Evolutionary conservation across 495 filamentous ascomycete genomes (phyloP).

Genomic region (Corynascus novoguineensis): DNA sequence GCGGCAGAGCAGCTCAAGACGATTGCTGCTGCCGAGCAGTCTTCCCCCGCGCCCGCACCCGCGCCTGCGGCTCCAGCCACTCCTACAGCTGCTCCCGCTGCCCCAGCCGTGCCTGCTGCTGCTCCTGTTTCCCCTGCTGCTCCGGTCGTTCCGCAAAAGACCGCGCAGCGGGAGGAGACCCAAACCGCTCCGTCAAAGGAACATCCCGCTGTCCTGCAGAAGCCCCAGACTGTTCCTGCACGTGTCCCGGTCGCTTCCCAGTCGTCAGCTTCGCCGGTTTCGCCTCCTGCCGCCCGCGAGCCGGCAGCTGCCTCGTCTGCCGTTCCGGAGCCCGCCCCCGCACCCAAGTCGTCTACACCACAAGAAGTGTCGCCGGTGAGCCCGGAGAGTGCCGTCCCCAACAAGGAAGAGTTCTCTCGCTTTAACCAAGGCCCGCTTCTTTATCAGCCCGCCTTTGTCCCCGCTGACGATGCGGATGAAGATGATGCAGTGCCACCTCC

Average conservation of each 20-base stretch:
- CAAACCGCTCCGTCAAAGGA: constrained; percentile 25
- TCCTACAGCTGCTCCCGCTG: neutral
- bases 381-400: constrained; percentile 59
- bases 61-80: constrained; percentile 26
- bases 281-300: neutral
- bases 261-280: constrained; percentile 1
- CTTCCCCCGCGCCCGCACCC: constrained; percentile 19
- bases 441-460: constrained; percentile 81
- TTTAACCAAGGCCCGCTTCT: constrained; percentile 87
- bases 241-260: constrained; percentile 10
- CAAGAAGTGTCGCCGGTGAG: constrained; percentile 55
- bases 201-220: constrained; percentile 22
- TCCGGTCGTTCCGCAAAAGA: constrained; percentile 28
- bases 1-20: constrained; percentile 38
- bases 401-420: constrained; percentile 67
- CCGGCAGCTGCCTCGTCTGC: constrained; percentile 17
- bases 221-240: constrained; percentile 4
- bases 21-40: constrained; percentile 24
- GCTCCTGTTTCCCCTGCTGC: constrained; percentile 4
- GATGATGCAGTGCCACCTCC: constrained; percentile 40
- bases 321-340: constrained; percentile 27
- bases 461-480: constrained; percentile 53
- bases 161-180: constrained; percentile 21
- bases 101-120: too few relatives aligned
- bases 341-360: constrained; percentile 49